Conservation (phyloP, 805 yeast species). For the Saccharomycopsis sp. region DNA sequence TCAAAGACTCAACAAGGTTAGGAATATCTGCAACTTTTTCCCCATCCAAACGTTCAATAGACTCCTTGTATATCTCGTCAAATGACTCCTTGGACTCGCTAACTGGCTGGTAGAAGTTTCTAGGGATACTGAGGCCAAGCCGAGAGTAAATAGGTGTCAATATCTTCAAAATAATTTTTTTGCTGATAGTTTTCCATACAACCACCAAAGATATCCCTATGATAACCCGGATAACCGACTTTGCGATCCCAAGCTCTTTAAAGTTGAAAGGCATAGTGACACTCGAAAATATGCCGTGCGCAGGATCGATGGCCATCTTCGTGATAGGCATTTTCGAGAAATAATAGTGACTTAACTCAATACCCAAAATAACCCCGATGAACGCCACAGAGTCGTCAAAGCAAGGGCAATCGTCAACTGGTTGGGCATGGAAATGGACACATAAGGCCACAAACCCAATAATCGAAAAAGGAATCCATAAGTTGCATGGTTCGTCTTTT, state of each 20-base stretch:
- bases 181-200: slow-evolving; percentile 68
- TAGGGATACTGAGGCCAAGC: slow-evolving; percentile 34
- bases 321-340: slow-evolving; percentile 25
- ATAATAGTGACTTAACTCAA: slow-evolving; percentile 56
- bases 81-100: slow-evolving; percentile 31
- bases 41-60: slow-evolving; percentile 5
- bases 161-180: slow-evolving; percentile 51
- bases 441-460: slow-evolving; percentile 39
- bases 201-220: slow-evolving; percentile 60
- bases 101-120: slow-evolving; percentile 31
- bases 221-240: slow-evolving; percentile 40
- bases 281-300: slow-evolving; percentile 24
- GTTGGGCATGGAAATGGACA: slow-evolving; percentile 69
- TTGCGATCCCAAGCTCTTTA: slow-evolving; percentile 36
- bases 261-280: slow-evolving; percentile 37
- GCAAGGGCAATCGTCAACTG: slow-evolving; percentile 93
- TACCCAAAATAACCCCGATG: slow-evolving; percentile 77
- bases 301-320: slow-evolving; percentile 21
- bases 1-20: not conserved
- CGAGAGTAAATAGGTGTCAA: slow-evolving; percentile 53
- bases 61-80: slow-evolving; percentile 6
- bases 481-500: slow-evolving; percentile 9
- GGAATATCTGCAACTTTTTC: not conserved
- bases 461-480: slow-evolving; percentile 31
- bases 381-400: slow-evolving; percentile 93